Evolutionary conservation across 176 grass and related monocot species (phyloP), one percentile per base, ranked within the genome.

Genomic region (Phoenix roebelenii): DNA sequence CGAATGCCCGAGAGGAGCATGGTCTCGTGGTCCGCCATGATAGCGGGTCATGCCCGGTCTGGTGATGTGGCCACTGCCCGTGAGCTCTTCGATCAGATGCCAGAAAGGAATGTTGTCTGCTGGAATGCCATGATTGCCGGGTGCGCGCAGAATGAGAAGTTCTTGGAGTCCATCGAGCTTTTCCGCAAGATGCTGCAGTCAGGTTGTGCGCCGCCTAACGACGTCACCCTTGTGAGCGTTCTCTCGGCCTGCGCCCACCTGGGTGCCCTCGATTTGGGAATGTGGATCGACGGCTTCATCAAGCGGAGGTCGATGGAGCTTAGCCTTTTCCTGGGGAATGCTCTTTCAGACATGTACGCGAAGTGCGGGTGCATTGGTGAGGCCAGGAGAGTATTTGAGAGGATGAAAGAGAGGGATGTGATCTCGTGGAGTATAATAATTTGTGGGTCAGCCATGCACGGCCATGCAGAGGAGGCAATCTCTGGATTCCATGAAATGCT

Each of bases 351-450:
- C 65, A 84, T 84, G 85, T 81, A 89, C 57, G 76, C 72, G 63
- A 89, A 89, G 65, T 75, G 70, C 49, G 74, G 85, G 14, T 77
- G 70, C 52, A 58, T 72, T 26, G 70, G 74, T 4, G 22, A 4
- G 0, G 81, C 77, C 12, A 58, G 69, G 12, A 54, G 69, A 2
- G 58, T 84, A 2, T 84, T 84, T n/a, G 1, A 29, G 24, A 0
- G 14, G 28, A 72, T 81, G 58, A 23, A 22, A 17, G 18, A 25
- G 0, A 72, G 66, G 30, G 79, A 84, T 60, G 61, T 84, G n/a
- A 61, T 89, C 30, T 80, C 77, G 26, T 84, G 77, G 80, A 89
- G 76, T 57, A 75, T 77, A 6, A 56, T 81, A 55, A 84, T 89
- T 61, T 58, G 65, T 0, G 80, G 69, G 16, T 72, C 76, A 0